phyloP scores from a whole-genome alignment of 2,329 filamentous ascomycete genomes.

The Trichoderma oligosporum region DNA sequence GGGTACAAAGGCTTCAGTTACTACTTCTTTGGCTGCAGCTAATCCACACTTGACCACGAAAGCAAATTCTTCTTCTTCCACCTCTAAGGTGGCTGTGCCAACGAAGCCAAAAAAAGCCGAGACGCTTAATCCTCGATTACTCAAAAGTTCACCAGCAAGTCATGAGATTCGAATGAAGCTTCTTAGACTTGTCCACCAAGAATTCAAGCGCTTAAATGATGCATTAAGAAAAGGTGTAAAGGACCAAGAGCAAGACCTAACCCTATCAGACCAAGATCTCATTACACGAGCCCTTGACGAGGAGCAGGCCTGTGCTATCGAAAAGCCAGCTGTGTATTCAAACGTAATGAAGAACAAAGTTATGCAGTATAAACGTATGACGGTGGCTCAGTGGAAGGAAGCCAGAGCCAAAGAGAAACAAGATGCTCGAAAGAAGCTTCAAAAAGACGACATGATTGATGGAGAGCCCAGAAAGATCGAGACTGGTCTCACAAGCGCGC shows the following conservation, averaged over 20 bases:
- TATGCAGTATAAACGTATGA: slow-evolving; percentile 72
- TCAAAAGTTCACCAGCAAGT: slow-evolving; percentile 55
- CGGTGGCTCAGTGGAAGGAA: slow-evolving; percentile 64
- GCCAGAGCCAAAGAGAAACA: slow-evolving; percentile 47
- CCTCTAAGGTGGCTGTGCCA: slow-evolving; percentile 21
- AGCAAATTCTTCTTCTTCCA: not conserved
- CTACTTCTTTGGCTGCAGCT: slow-evolving; percentile 20
- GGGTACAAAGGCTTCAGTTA: slow-evolving; percentile 13
- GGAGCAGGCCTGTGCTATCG: slow-evolving; percentile 70
- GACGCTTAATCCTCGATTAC: slow-evolving; percentile 62
- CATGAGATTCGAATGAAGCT: slow-evolving; percentile 55
- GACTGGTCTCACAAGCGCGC: slow-evolving; percentile 63
- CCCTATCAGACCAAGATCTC: slow-evolving; percentile 62
- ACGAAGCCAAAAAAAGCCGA: slow-evolving; percentile 39
- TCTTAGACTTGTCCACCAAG: slow-evolving; percentile 60
- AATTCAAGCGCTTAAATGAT: slow-evolving; percentile 64
- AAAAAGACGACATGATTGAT: slow-evolving; percentile 32
- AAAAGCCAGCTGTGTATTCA: slow-evolving; percentile 67
- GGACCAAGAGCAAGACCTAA: slow-evolving; percentile 47
- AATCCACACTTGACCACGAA: not conserved
- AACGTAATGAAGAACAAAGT: slow-evolving; percentile 84
- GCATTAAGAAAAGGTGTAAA: slow-evolving; percentile 52
- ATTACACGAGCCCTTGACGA: slow-evolving; percentile 69
- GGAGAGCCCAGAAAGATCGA: slow-evolving; percentile 51
- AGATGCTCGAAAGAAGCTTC: slow-evolving; percentile 29